These are phyloP conservation scores for Penicillium pancosmium DNA, from an alignment of 495 filamentous ascomycete genomes.

Conservation along the genomic window DNA sequence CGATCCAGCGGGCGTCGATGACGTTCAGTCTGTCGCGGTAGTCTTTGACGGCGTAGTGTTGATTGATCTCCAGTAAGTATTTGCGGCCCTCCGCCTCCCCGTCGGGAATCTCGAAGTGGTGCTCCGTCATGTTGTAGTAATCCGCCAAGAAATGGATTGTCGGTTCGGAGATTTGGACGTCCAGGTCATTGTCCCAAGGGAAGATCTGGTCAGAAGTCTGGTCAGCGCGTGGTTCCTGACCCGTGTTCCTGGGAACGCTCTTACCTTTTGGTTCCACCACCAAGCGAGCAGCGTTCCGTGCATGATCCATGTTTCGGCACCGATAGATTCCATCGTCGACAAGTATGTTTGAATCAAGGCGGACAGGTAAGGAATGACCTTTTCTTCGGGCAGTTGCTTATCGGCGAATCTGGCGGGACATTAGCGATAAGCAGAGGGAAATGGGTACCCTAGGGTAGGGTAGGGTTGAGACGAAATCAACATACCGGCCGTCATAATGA, in stretches of 20 bases:
- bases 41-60: slow-evolving; percentile 53
- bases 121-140: slow-evolving; percentile 66
- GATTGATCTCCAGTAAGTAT: slow-evolving; percentile 64
- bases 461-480: neutral
- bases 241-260: neutral
- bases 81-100: slow-evolving; percentile 41
- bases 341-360: slow-evolving; percentile 59
- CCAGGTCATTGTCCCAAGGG: slow-evolving; percentile 66
- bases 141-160: slow-evolving; percentile 58
- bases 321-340: slow-evolving; percentile 55
- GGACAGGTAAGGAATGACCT: slow-evolving; percentile 50
- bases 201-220: slow-evolving; percentile 43
- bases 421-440: slow-evolving; percentile 17
- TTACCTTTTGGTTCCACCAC: slow-evolving; percentile 67
- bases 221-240: neutral
- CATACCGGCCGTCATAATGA: slow-evolving; percentile 64
- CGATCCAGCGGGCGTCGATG: slow-evolving; percentile 66
- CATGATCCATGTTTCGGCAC: slow-evolving; percentile 66
- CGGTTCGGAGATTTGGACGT: slow-evolving; percentile 60
- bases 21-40: slow-evolving; percentile 53
- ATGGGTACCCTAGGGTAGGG: too few relatives aligned
- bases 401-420: slow-evolving; percentile 49
- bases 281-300: slow-evolving; percentile 62
- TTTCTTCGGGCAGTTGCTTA: slow-evolving; percentile 44
- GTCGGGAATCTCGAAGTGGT: slow-evolving; percentile 52